These are phyloP conservation scores for Sedum album DNA, from an alignment of 164 flowering plant genomes.

Conservation along the genomic window DNA sequence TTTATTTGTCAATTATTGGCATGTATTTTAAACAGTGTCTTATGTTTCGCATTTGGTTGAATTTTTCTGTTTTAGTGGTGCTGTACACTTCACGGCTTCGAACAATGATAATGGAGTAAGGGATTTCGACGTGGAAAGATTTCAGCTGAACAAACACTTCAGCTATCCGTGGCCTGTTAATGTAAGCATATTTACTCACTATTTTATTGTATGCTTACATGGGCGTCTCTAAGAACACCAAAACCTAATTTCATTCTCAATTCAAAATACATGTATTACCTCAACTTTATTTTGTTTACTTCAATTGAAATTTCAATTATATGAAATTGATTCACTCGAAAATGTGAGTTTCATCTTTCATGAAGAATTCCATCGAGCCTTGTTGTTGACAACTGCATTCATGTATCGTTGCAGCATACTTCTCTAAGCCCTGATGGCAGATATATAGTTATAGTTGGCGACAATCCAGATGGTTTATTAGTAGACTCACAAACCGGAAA, in stretches of 20 bases:
- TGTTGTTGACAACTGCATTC: background rate
- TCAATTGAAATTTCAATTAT: background rate
- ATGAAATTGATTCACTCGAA: background rate
- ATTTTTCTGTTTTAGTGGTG: constrained; percentile 32
- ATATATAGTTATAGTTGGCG: constrained; percentile 78
- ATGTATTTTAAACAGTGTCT: background rate
- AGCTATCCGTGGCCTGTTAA: constrained; percentile 72
- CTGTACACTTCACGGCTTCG: constrained; percentile 50
- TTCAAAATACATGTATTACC: too few species aligned
- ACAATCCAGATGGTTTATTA: constrained; percentile 62
- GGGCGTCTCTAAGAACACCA: too few species aligned
- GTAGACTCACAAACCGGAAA: constrained; percentile 77
- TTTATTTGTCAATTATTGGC: background rate
- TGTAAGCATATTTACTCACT: constrained; percentile 27
- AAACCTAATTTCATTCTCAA: too few species aligned
- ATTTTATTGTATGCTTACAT: background rate
- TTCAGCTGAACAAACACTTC: constrained; percentile 51
- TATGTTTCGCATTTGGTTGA: background rate
- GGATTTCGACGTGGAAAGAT: constrained; percentile 60
- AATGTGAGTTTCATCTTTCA: too few species aligned
- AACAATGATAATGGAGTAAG: constrained; percentile 67
- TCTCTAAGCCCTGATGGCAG: constrained; percentile 84
- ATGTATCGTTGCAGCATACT: constrained; percentile 53
- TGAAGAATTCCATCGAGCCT: background rate
- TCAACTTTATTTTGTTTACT: too few species aligned